Conservation (phyloP, 164 flowering plant genomes). For the Vitis rupestris region DNA sequence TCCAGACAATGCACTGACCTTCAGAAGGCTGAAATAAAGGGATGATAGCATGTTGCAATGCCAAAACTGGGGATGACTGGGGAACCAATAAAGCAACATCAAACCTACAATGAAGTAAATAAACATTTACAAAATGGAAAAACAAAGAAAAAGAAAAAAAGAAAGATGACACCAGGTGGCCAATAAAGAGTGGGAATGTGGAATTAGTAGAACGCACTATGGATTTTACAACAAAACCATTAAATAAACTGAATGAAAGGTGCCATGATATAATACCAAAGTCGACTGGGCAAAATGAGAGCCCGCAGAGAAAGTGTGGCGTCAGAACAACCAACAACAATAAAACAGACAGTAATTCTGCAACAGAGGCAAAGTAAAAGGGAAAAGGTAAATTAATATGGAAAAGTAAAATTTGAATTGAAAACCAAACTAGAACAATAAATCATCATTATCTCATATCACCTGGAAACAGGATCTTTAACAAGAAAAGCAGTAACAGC, state of each 20-base stretch:
- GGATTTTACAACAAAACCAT: background rate
- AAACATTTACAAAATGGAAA: slow-evolving; percentile 1
- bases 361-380: slow-evolving; percentile 6
- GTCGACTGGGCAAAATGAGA: slow-evolving; percentile 71
- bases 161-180: too few relatives aligned
- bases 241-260: background rate
- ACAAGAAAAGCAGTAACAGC: slow-evolving; percentile 96
- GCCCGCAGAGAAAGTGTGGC: slow-evolving; percentile 84
- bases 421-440: background rate
- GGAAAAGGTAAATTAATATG: background rate
- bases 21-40: slow-evolving; percentile 37
- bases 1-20: slow-evolving; percentile 36
- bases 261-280: slow-evolving; percentile 53
- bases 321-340: slow-evolving; percentile 91
- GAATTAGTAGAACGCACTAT: background rate
- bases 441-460: background rate
- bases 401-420: background rate
- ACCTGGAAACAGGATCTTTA: slow-evolving; percentile 63
- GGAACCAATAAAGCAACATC: slow-evolving; percentile 81
- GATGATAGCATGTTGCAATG: slow-evolving; percentile 75
- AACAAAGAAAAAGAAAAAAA: background rate
- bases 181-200: background rate
- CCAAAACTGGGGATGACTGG: slow-evolving; percentile 68
- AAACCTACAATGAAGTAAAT: slow-evolving; percentile 58
- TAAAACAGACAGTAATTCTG: slow-evolving; percentile 83